Base-by-base conservation (phyloP, 2,329 filamentous ascomycete genomes). In the Graphiopsis chlorocephala region DNA sequence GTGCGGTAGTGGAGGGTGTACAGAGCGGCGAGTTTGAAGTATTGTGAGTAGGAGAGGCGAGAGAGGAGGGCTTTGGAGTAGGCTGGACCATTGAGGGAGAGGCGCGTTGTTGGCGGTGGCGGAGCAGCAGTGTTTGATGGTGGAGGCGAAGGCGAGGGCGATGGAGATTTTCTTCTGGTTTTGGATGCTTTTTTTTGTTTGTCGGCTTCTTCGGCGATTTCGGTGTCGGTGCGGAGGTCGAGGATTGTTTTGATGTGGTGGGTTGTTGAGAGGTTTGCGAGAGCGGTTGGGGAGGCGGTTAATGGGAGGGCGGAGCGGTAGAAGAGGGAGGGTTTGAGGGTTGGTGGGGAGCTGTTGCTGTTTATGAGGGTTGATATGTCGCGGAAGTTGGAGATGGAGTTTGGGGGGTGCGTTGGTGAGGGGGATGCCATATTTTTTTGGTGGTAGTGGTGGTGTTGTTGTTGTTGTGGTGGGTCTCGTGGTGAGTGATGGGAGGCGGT, bases 201-300 rank as follows among this genome's bases (percentile, higher is more conserved):
- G 10, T 33, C n/a, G 23, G 28, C 26, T 35, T 56, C 28, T 31
- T 72, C 69, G 61, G 69, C 61, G 64, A 71, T 67, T 38, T 73
- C 68, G 17, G 82, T 91, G 87, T 89, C 87, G 67, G 92, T 91
- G 64, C 93, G 86, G 12, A 96, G 80, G 78, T 96, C 93, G 66
- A 96, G 84, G 47, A 96, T 85, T 2, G 88, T 91, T 69, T 83
- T 85, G 68, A 96, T 85, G 25, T 85, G 82, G 69, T 89, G 83
- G 33, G 86, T 82, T 8, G 87, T 77, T 11, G 80, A 77, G 12
- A 96, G 82, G 33, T 81, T 78, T 35, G 80, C 74, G 64, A 85
- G 85, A 77, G 96, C 93, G 38, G 81, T 74, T 23, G 82, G 72
- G 0, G 90, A 89, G 38, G 91, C 90, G 75, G 92, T 87, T 72